Percentiles rank a stretch among this genome's conserved stretches.
phyloP scores from a whole-genome alignment of 495 filamentous ascomycete genomes.

The Parathielavia hyrcaniae region DNA sequence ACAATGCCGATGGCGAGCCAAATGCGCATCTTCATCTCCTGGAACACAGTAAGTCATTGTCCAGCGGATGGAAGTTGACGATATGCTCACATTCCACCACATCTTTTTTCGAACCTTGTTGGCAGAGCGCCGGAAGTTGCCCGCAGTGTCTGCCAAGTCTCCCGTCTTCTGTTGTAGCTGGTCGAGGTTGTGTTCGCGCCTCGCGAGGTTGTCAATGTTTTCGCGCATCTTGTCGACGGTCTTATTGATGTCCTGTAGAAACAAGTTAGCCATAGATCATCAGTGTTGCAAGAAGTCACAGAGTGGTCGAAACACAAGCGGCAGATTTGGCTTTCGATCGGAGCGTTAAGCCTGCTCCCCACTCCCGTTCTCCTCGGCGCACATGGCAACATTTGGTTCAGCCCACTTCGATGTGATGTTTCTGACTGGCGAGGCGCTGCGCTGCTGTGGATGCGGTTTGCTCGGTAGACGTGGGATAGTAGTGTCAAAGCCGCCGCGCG shows the following conservation, averaged over 20 bases:
- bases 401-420: too few relatives aligned
- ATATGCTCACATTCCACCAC: slow-evolving; percentile 48
- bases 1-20: slow-evolving; percentile 86
- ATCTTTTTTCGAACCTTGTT: slow-evolving; percentile 94
- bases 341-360: too few relatives aligned
- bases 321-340: not conserved
- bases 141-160: slow-evolving; percentile 80
- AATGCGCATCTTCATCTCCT: slow-evolving; percentile 99
- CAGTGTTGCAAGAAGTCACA: not conserved
- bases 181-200: slow-evolving; percentile 87
- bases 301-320: not conserved
- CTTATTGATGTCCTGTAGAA: slow-evolving; percentile 83
- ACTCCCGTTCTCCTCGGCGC: too few relatives aligned
- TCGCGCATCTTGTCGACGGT: slow-evolving; percentile 89
- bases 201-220: slow-evolving; percentile 86
- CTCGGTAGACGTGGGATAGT: too few relatives aligned
- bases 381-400: too few relatives aligned
- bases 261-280: slow-evolving; percentile 16
- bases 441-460: too few relatives aligned
- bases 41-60: not conserved
- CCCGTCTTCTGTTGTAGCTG: slow-evolving; percentile 93
- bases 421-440: too few relatives aligned
- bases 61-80: not conserved
- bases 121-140: slow-evolving; percentile 90
- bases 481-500: too few relatives aligned